Percentiles rank a stretch among this genome's conserved stretches.
Evolutionary conservation across 1,139 yeast genomes (phyloP).

Genomic region (Wickerhamomyces sp.): DNA sequence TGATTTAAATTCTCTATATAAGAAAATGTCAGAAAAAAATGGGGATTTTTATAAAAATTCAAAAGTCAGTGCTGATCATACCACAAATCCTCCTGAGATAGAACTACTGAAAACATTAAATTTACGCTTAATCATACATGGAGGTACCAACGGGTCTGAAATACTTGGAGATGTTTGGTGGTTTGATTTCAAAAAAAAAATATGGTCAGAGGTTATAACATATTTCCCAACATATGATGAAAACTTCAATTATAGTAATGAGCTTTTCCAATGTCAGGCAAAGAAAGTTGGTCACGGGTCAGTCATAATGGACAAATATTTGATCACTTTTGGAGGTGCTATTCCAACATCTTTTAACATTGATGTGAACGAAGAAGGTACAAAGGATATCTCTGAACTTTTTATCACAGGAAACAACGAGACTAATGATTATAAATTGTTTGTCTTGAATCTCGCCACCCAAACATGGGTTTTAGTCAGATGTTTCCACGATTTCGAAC

Average conservation of each 20-base stretch:
- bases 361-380: background rate
- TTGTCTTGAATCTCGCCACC: slow-evolving; percentile 14
- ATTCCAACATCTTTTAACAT: slow-evolving; percentile 6
- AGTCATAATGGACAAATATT: slow-evolving; percentile 19
- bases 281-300: slow-evolving; percentile 14
- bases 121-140: slow-evolving; percentile 33
- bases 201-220: slow-evolving; percentile 32
- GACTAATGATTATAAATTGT: slow-evolving; percentile 6
- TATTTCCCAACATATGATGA: slow-evolving; percentile 17
- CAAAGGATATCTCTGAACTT: slow-evolving; percentile 14
- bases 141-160: slow-evolving; percentile 38
- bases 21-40: background rate
- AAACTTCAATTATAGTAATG: background rate
- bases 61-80: too few relatives aligned
- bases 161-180: slow-evolving; percentile 45
- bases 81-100: slow-evolving; percentile 1
- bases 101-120: slow-evolving; percentile 1
- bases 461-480: slow-evolving; percentile 15
- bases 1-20: slow-evolving; percentile 3
- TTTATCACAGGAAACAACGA: slow-evolving; percentile 2
- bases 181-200: slow-evolving; percentile 37
- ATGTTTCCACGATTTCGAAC: slow-evolving; percentile 13
- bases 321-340: slow-evolving; percentile 28
- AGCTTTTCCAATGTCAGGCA: slow-evolving; percentile 7
- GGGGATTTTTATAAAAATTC: slow-evolving; percentile 1